phyloP scores from a whole-genome alignment of 73 alveolate genomes.

The Blepharisma stoltei region DNA sequence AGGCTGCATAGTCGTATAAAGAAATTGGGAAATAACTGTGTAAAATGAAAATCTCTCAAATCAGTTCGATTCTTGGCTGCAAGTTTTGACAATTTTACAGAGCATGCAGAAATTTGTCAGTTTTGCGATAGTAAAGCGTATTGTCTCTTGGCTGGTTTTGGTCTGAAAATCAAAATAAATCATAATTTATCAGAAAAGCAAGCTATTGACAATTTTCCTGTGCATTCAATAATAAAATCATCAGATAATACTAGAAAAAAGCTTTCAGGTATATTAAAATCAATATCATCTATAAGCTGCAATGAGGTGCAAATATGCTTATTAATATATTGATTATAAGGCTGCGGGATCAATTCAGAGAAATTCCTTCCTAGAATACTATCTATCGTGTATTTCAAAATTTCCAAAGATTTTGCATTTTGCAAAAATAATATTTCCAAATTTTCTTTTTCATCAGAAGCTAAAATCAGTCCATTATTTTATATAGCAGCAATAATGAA shows the following conservation, averaged over 20 bases:
- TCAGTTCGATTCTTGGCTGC: too few relatives aligned
- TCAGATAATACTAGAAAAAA: neutral
- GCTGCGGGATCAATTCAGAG: neutral
- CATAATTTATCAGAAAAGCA: neutral
- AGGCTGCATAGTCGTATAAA: too few relatives aligned
- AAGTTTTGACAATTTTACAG: neutral
- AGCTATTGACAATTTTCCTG: neutral
- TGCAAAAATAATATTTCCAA: slow-evolving; percentile 1
- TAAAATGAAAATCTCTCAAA: too few relatives aligned
- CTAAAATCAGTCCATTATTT: neutral
- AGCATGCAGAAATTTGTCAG: neutral
- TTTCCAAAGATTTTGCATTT: neutral
- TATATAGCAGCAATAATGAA: neutral
- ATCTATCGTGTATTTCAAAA: neutral
- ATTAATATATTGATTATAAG: neutral
- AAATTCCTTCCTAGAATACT: neutral
- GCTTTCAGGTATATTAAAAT: neutral
- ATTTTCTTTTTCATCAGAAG: neutral
- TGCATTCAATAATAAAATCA: neutral
- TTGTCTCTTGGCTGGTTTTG: neutral
- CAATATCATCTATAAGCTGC: neutral
- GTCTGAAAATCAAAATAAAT: neutral
- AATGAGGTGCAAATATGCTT: neutral
- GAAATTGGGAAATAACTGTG: too few relatives aligned
- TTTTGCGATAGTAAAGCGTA: neutral